A percentile compares a stretch with the other conserved stretches of the same genome.
Conservation (phyloP, 1,139 yeast genomes). For the Suhomyces panamericanus region DNA sequence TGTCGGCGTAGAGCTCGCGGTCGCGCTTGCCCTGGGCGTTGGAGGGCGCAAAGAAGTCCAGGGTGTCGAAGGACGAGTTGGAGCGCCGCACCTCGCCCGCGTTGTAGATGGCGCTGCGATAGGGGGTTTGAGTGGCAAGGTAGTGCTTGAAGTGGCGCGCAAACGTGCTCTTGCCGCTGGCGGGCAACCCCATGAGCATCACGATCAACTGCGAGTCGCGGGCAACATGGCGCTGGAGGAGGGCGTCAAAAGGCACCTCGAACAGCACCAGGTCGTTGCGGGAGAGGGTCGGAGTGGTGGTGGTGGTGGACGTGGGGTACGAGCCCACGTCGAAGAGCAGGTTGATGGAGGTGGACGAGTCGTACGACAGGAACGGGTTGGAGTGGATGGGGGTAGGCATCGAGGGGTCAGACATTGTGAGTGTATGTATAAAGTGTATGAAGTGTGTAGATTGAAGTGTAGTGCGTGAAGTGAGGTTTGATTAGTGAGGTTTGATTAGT, state of each 20-base stretch:
- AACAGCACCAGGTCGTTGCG: slow-evolving; percentile 14
- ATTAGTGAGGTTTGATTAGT: no score
- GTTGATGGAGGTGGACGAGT: slow-evolving; percentile 30
- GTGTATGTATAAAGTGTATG: background rate
- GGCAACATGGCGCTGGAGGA: slow-evolving; percentile 2
- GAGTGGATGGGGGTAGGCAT: background rate
- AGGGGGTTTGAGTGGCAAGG: slow-evolving; percentile 33
- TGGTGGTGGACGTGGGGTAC: slow-evolving; percentile 17
- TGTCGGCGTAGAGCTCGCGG: slow-evolving; percentile 60
- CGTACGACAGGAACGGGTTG: slow-evolving; percentile 12
- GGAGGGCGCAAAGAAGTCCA: slow-evolving; percentile 54
- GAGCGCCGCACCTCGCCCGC: slow-evolving; percentile 28
- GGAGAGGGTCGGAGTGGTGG: slow-evolving; percentile 18
- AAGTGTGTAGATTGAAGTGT: background rate
- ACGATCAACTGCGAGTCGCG: slow-evolving; percentile 27
- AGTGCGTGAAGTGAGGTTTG: background rate
- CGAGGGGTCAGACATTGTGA: background rate
- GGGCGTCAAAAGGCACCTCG: background rate
- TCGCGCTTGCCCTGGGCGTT: slow-evolving; percentile 44
- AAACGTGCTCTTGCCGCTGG: slow-evolving; percentile 68
- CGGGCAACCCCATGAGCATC: slow-evolving; percentile 68
- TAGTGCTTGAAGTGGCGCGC: slow-evolving; percentile 50
- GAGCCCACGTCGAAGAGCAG: slow-evolving; percentile 27
- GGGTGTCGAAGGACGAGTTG: slow-evolving; percentile 56
- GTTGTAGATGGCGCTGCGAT: slow-evolving; percentile 33